Percentiles rank a stretch among this genome's conserved stretches.
phyloP scores from a whole-genome alignment of 2,329 filamentous ascomycete species.

The Chrysoporthe austroafricana region DNA sequence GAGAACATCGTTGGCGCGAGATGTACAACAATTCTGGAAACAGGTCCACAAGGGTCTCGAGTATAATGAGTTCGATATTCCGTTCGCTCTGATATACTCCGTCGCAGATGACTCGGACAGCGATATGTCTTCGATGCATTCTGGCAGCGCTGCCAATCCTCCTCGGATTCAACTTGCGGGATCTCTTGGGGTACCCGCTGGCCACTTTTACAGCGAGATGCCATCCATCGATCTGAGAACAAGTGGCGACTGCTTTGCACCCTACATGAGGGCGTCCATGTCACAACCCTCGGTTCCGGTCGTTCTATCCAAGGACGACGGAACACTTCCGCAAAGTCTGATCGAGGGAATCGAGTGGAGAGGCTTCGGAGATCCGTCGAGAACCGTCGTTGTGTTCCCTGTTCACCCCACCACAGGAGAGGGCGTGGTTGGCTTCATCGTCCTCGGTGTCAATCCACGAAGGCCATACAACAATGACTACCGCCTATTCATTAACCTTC shows the following conservation, averaged over 20 bases:
- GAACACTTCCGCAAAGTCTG: slow-evolving; percentile 66
- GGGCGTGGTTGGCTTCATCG: slow-evolving; percentile 74
- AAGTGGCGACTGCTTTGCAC: slow-evolving; percentile 74
- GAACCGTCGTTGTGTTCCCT: slow-evolving; percentile 74
- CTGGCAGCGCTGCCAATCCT: slow-evolving; percentile 63
- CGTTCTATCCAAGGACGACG: slow-evolving; percentile 67
- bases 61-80: slow-evolving; percentile 75
- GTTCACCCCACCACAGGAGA: slow-evolving; percentile 77
- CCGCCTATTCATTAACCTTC: slow-evolving; percentile 73
- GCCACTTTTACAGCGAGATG: slow-evolving; percentile 62
- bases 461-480: slow-evolving; percentile 83
- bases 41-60: slow-evolving; percentile 71
- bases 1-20: slow-evolving; percentile 71
- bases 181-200: slow-evolving; percentile 67
- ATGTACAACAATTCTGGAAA: slow-evolving; percentile 74
- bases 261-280: slow-evolving; percentile 78
- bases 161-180: slow-evolving; percentile 73
- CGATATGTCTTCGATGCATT: slow-evolving; percentile 73
- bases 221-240: slow-evolving; percentile 68
- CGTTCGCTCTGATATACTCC: slow-evolving; percentile 78
- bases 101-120: slow-evolving; percentile 72
- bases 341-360: slow-evolving; percentile 70
- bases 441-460: slow-evolving; percentile 78
- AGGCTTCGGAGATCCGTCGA: slow-evolving; percentile 72
- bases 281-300: slow-evolving; percentile 65